Base-by-base conservation (phyloP, 495 filamentous ascomycete genomes). In the Neurospora sp. region DNA sequence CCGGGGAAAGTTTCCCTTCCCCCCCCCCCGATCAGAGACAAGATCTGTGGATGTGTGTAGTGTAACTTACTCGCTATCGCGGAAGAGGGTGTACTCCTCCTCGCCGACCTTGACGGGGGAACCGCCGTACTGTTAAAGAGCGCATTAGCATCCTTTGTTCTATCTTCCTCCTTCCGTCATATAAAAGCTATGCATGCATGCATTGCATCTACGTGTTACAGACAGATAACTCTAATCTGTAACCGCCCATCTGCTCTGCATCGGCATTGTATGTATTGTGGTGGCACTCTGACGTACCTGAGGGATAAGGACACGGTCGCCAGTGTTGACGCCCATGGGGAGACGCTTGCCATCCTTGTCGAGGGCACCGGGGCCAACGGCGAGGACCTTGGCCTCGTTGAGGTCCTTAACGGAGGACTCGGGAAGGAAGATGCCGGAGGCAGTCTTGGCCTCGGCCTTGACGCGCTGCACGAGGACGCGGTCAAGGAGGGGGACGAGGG, bases 351-450 rank as follows among this genome's bases (percentile, higher is more conserved):
- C 96, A 70, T 98, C 92, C 82, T 90, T 92, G 85, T 94, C 92
- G 70, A 96, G 75, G 12, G 84, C 89, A 77, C 96, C 96, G 71
- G 96, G 96, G 41, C 96, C 96, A 70, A 98, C 94, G 75, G 96
- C 96, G 73, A 99, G 87, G 74, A 99, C 96, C 83, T 91, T 91
- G 76, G 93, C 96, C 88, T 98, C 96, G 84, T 97, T 97, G 83
- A 98, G 89, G 82, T 99, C 96, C 89, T 99, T 98, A 77, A 98
- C 94, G 81, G 90, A 92, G 81, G 90, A 93, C 87, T 99, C 96
- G 74, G 96, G 96, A 75, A 99, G 93, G 89, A 94, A 97, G 87
- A 99, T 95, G 77, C 96, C 96, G 77, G 89, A 89, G 76, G 96
- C 93, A 39, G 96, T 99, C 88, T 98, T 97, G 78, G 94, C 79